These are phyloP conservation scores for Neopestalotiopsis clavispora DNA, from an alignment of 2,329 filamentous ascomycete genomes.

Conservation along the genomic window DNA sequence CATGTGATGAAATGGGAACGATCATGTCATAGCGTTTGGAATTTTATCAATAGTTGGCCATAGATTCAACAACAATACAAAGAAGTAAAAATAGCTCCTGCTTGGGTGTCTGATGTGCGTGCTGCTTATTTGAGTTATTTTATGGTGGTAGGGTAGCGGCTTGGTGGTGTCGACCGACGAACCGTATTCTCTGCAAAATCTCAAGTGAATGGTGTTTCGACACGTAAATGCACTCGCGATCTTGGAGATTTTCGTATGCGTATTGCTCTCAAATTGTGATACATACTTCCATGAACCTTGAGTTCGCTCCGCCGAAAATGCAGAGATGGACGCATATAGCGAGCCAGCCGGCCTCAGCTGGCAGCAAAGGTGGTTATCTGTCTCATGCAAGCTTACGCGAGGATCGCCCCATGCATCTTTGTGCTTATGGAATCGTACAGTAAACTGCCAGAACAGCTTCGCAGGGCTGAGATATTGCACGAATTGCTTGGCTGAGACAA, in stretches of 20 bases:
- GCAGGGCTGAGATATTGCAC: too few relatives aligned
- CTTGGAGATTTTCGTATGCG: too few relatives aligned
- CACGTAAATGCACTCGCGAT: too few relatives aligned
- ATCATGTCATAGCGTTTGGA: neutral
- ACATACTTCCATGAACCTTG: neutral
- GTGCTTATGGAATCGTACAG: neutral
- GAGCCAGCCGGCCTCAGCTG: neutral
- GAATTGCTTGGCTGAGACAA: too few relatives aligned
- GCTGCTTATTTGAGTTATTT: neutral
- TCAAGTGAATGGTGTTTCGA: too few relatives aligned
- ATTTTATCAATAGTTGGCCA: neutral
- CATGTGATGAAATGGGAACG: neutral
- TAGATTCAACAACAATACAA: conserved; percentile 1
- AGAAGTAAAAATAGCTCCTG: neutral
- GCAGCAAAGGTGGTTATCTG: neutral
- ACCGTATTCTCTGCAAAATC: too few relatives aligned
- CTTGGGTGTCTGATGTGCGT: neutral
- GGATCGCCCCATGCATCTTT: neutral
- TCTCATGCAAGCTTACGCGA: neutral
- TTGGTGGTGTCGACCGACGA: too few relatives aligned
- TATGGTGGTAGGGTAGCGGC: too few relatives aligned
- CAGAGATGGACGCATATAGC: neutral
- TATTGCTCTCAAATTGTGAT: neutral
- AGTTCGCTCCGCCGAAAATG: neutral
- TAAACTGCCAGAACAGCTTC: neutral